Percentiles rank a stretch among this genome's conserved stretches.
These are phyloP conservation scores for Mycena floridula DNA, from an alignment of 768 basidiomycete genomes.

Conservation along the genomic window DNA sequence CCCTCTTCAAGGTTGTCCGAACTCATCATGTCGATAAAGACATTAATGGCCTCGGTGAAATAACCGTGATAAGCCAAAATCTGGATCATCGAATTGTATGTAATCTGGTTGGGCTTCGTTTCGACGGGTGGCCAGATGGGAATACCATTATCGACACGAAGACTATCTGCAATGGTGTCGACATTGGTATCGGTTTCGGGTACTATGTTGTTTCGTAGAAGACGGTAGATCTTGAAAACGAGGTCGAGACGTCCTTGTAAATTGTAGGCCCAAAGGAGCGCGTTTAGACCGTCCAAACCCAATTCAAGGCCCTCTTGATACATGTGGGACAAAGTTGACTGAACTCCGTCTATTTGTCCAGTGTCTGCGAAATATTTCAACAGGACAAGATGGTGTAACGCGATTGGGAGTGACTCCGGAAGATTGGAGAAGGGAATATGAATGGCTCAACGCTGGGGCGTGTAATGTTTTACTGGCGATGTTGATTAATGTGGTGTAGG, in stretches of 20 bases:
- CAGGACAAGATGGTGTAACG: conserved; percentile 54
- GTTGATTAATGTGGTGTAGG: conserved; percentile 62
- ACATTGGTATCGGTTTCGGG: conserved; percentile 27
- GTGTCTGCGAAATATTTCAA: conserved; percentile 48
- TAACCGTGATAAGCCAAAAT: conserved; percentile 66
- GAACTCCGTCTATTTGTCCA: conserved; percentile 45
- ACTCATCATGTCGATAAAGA: conserved; percentile 65
- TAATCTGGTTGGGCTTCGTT: conserved; percentile 55
- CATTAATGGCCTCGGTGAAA: conserved; percentile 43
- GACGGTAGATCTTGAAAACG: conserved; percentile 55
- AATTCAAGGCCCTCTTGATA: conserved; percentile 42
- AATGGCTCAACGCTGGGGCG: conserved; percentile 38
- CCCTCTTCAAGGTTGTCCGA: conserved; percentile 32
- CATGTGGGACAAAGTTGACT: conserved; percentile 49
- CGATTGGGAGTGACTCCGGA: conserved; percentile 54
- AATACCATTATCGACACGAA: conserved; percentile 43
- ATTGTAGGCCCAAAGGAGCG: conserved; percentile 65
- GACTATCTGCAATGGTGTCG: conserved; percentile 28
- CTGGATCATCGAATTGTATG: conserved; percentile 68
- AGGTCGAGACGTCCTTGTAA: conserved; percentile 45
- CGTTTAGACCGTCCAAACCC: conserved; percentile 63
- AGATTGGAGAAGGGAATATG: conserved; percentile 43
- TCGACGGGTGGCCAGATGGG: conserved; percentile 25
- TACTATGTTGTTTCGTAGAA: conserved; percentile 48
- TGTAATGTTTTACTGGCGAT: conserved; percentile 52